These are phyloP conservation scores for Phytophthora pseudosyringae DNA, from an alignment of 352 stramenopile genomes.

Conservation along the genomic window DNA sequence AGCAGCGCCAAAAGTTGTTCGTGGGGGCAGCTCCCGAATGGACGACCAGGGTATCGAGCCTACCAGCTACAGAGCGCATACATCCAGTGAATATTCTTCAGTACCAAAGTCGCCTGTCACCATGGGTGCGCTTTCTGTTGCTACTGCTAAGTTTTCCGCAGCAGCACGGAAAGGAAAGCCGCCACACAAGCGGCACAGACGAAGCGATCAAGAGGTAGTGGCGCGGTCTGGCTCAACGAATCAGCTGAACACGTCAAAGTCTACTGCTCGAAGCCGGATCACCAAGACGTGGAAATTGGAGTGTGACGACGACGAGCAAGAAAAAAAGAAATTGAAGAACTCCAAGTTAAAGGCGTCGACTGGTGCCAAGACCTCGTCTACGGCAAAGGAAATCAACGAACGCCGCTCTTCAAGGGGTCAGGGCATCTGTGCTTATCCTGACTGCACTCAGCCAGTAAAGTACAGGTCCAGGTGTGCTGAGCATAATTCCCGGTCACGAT, in stretches of 20 bases:
- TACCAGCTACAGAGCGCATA: not conserved
- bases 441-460: not conserved
- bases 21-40: too few relatives aligned
- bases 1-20: too few relatives aligned
- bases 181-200: not conserved
- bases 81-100: not conserved
- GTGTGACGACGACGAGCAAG: conserved; percentile 2
- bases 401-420: not conserved
- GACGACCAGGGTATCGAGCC: not conserved
- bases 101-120: too few relatives aligned
- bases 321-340: not conserved
- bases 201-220: not conserved
- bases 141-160: not conserved
- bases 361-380: not conserved
- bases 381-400: not conserved
- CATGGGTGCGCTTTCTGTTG: not conserved
- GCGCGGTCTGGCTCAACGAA: not conserved
- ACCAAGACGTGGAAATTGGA: conserved; percentile 1
- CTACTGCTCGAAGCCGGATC: not conserved
- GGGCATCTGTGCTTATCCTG: conserved; percentile 1
- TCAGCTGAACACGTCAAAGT: not conserved
- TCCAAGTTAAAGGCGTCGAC: not conserved
- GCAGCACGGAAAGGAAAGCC: not conserved
- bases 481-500: conserved; percentile 7
- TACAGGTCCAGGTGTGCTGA: conserved; percentile 10